Base-by-base conservation (phyloP, 106 monocot genomes). In the Dioscorea zingiberensis region DNA sequence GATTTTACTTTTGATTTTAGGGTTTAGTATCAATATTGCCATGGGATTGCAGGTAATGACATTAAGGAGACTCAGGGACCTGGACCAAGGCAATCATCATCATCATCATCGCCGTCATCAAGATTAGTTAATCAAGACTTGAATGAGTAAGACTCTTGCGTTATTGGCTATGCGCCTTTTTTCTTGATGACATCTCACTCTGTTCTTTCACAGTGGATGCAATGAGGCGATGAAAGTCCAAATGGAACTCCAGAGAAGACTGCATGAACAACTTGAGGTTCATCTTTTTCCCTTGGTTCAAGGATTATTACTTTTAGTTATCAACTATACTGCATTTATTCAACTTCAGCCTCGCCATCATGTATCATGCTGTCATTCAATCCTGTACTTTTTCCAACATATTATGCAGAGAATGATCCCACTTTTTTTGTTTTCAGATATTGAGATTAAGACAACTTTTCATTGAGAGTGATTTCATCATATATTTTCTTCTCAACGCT, bases 141-240 rank as follows among this genome's bases (percentile, higher is more conserved):
- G 26, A 87, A 83, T 47, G 87, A 87, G 87, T 83, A 65, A 56
- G 67, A 47, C 24, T 12, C 7, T 2, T 30, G n/a, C 46, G 18
- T 29, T 27, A 22, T 48, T 13, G 16, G 19, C 25, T 12, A 21
- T 16, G 16, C 18, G 25, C 53, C 38, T 23, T 44, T 12, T 14
- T 15, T 24, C 27, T 48, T 5, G 7, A 19, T 26, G 22, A 22
- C 15, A 1, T 59, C 55, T 71, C 21, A 67, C 22, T 38, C 47
- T 15, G 47, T 75, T 67, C 25, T 19, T 21, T 30, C 62, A 4
- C 71, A 88, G 87, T 70, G 80, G 80, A 73, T 88, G 80, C 27
- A 75, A 84, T 49, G 84, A 88, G 65, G 87, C 84, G 54, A 88
- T 88, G 87, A 80, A 71, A 69, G 76, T 88, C 21, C 83, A 88